Conservation (phyloP, 208 protist species). For the Naegleria gruberi region DNA sequence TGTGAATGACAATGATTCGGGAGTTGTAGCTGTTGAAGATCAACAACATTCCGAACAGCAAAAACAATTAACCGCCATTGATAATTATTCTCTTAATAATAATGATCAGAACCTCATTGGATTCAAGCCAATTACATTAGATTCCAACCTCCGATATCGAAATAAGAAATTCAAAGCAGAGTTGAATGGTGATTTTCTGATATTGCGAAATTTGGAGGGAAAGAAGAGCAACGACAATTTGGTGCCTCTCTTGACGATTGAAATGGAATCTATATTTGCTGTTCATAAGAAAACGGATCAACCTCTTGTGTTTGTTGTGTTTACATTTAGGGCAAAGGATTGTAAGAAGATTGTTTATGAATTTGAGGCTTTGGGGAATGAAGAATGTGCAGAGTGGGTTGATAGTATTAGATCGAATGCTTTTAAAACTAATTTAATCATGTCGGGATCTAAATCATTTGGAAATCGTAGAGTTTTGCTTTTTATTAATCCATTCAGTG, state of each 20-base stretch:
- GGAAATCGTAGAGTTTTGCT: not conserved
- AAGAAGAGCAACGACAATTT: not conserved
- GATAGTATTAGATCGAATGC: not conserved
- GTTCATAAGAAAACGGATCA: not conserved
- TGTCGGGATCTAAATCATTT: not conserved
- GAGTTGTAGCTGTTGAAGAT: no score
- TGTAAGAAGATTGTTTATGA: not conserved
- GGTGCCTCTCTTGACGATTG: not conserved
- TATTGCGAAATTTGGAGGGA: not conserved
- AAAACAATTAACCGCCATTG: no score
- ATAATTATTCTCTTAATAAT: no score
- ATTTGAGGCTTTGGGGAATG: not conserved
- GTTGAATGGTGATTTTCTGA: not conserved
- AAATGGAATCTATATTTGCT: not conserved
- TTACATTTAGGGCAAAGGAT: not conserved
- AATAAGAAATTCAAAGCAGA: not conserved
- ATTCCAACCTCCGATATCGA: no score
- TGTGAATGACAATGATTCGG: no score
- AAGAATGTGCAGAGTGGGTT: not conserved
- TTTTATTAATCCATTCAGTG: conserved; percentile 22
- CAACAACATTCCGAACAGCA: no score
- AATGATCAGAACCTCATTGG: no score
- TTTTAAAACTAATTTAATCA: not conserved
- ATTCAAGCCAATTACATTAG: no score
- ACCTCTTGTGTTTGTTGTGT: not conserved